Base-by-base conservation (phyloP, 352 stramenopile genomes). In the Blastocystis sp. region DNA sequence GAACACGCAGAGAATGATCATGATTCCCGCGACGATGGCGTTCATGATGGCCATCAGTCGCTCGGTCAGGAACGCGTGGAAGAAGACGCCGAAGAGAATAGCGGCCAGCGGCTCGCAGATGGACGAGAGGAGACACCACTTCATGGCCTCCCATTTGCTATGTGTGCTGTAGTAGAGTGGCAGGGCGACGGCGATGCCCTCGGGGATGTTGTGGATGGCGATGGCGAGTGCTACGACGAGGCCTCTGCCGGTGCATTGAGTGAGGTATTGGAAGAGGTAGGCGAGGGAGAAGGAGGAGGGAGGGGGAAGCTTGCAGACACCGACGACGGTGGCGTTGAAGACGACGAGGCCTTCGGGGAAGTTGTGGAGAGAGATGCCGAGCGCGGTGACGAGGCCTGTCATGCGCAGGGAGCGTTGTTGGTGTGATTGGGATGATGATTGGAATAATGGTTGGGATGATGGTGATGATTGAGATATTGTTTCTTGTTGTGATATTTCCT, bases 121-220 rank as follows among this genome's bases (percentile, higher is more conserved):
- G 1, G 73, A 84, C 7, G 73, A 84, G 16, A 84, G 24, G 4
- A 84, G 40, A 27, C 73, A 84, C 7, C 32, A 75, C 48, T 84
- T 84, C n/a, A 84, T 59, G 7, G 73, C 73, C 32, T 71, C 29
- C 73, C 73, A 84, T 46, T 84, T 84, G 32, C 73, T 84, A 84
- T 84, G 32, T 38, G 73, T 84, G 32, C 54, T 73, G 1, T 40
- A 69, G 40, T 84, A 84, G 27, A 84, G 49, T 7, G 73, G 73
- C n/a, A 84, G 53, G 18, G 73, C 73, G 4, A 84, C 73, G n/a
- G 73, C 73, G 24, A 84, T 84, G 4, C 73, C 73, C 32, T 84
- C 73, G 40, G 73, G 73, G 42, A 84, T 84, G 4, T 84, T 84
- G n/a, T 84, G 73, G 29, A 84, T 64, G 0, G 73, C 73, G 42